phyloP scores from a whole-genome alignment of 331 rosid species.

The Malus hybrid region DNA sequence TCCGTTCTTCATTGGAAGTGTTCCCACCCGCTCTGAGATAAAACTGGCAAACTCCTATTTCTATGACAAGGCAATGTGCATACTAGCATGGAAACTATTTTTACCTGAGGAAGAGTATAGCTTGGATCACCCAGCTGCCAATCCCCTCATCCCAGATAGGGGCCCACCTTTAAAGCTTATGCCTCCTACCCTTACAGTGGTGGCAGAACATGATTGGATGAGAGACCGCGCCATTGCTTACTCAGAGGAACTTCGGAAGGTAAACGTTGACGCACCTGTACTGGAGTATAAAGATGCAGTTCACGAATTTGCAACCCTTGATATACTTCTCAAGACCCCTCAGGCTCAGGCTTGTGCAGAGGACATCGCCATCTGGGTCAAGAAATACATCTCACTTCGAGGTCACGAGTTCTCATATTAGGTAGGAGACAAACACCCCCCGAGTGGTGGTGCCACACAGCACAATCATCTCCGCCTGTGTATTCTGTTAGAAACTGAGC shows the following conservation, averaged over 20 bases:
- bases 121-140: conserved; percentile 87
- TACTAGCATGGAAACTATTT: conserved; percentile 88
- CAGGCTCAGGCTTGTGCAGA: conserved; percentile 90
- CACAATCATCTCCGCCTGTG: conserved; percentile 6
- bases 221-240: conserved; percentile 96
- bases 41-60: conserved; percentile 94
- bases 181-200: conserved; percentile 94
- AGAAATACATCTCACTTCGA: conserved; percentile 83
- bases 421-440: conserved; percentile 16
- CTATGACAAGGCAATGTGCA: conserved; percentile 90
- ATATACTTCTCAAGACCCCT: conserved; percentile 81
- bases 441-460: background rate
- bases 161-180: conserved; percentile 74
- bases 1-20: conserved; percentile 76
- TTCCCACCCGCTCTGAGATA: conserved; percentile 83
- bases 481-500: conserved; percentile 19
- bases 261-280: conserved; percentile 81
- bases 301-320: conserved; percentile 92
- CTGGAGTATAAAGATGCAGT: conserved; percentile 90
- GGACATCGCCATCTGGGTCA: conserved; percentile 95
- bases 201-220: conserved; percentile 98
- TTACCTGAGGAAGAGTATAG: conserved; percentile 73
- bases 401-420: conserved; percentile 96
- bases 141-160: conserved; percentile 64
- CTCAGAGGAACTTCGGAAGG: conserved; percentile 92